Evolutionary conservation across 1,284 basidiomycete genomes (phyloP).

Genomic region (Mycosarcoma maydis): DNA sequence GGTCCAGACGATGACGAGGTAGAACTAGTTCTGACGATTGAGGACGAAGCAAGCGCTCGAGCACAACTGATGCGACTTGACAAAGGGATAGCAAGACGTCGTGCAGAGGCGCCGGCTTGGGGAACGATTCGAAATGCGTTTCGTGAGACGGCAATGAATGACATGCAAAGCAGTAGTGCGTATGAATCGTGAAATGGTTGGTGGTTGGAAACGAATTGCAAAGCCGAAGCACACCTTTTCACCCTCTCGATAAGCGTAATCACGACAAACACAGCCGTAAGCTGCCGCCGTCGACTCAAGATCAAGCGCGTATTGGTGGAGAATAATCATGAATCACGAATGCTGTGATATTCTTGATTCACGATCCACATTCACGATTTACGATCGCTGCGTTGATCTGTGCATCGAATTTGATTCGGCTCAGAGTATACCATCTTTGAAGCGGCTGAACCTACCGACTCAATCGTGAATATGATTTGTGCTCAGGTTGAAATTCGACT

Average conservation of each 20-base stretch:
- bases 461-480: no score
- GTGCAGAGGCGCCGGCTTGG: conserved; percentile 5
- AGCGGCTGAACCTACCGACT: no score
- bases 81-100: neutral
- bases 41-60: conserved; percentile 11
- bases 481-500: no score
- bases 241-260: neutral
- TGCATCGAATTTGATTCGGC: no score
- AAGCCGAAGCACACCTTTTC: neutral
- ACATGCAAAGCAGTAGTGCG: conserved; percentile 28
- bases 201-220: neutral
- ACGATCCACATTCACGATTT: no score
- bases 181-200: neutral
- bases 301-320: no score
- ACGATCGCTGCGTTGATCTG: no score
- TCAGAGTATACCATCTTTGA: no score
- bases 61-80: neutral
- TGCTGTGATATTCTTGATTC: no score
- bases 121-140: conserved; percentile 12
- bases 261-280: neutral
- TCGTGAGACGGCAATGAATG: conserved; percentile 21
- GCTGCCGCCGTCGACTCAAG: neutral
- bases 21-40: neutral
- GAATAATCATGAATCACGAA: no score
- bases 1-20: conserved; percentile 1